A percentile compares a stretch with the other conserved stretches of the same genome.
Evolutionary conservation across 805 yeast genomes (phyloP).

Genomic region (Candida chilensis): DNA sequence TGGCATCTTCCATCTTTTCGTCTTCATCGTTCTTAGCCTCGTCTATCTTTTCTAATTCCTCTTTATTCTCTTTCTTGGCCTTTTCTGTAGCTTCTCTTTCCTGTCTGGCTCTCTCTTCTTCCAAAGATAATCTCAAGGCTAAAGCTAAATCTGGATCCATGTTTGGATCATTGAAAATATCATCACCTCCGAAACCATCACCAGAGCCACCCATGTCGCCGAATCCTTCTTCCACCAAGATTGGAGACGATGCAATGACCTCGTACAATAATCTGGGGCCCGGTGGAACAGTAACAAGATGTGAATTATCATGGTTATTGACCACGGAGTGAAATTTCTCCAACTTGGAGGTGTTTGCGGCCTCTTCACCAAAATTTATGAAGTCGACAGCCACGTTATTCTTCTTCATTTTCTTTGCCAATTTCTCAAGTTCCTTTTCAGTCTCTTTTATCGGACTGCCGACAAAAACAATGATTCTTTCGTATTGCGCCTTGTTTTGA

Average conservation of each 20-base stretch:
- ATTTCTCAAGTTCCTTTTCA: conserved; percentile 63
- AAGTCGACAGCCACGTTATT: conserved; percentile 86
- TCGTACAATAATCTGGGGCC: conserved; percentile 83
- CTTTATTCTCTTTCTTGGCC: conserved; percentile 13
- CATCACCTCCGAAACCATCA: conserved; percentile 28
- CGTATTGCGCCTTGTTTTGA: conserved; percentile 87
- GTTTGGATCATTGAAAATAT: conserved; percentile 70
- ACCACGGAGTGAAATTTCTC: conserved; percentile 71
- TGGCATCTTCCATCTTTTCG: conserved; percentile 8
- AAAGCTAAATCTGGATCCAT: conserved; percentile 96
- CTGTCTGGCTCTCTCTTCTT: conserved; percentile 90
- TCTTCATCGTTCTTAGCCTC: conserved; percentile 7
- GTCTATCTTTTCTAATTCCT: conserved; percentile 7
- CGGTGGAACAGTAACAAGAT: conserved; percentile 79
- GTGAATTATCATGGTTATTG: conserved; percentile 70
- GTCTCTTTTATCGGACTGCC: conserved; percentile 75
- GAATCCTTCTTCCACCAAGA: conserved; percentile 59
- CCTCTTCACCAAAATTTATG: conserved; percentile 87
- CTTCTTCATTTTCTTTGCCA: conserved; percentile 90
- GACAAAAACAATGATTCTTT: conserved; percentile 82
- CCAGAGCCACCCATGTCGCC: conserved; percentile 34
- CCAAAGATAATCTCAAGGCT: conserved; percentile 89
- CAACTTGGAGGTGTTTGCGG: conserved; percentile 63
- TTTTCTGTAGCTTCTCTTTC: conserved; percentile 52
- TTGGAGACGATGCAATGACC: conserved; percentile 66